phyloP scores from a whole-genome alignment of 2,329 filamentous ascomycete genomes.

The Fusarium sulawesiense region DNA sequence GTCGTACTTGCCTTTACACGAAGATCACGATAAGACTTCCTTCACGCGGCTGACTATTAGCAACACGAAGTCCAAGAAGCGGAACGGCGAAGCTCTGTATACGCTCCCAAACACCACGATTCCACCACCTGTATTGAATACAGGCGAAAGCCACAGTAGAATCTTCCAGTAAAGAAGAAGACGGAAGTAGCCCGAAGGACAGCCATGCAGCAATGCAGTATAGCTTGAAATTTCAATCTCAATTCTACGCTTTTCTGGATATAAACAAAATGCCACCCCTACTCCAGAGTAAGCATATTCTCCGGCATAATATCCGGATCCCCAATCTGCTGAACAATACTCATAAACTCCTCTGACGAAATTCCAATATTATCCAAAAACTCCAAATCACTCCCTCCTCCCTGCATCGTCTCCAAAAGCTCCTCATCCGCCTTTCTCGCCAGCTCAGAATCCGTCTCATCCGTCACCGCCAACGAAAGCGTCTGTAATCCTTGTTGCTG shows the following conservation, averaged over 20 bases:
- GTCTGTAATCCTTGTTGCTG: conserved; percentile 46
- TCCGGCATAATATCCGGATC: conserved; percentile 38
- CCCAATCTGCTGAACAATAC: conserved; percentile 53
- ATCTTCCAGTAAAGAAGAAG: no score
- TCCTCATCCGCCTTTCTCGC: conserved; percentile 11
- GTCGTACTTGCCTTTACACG: no score
- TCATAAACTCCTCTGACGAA: conserved; percentile 54
- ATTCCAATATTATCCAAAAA: conserved; percentile 54
- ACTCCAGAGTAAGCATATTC: conserved; percentile 38
- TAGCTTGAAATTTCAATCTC: no score
- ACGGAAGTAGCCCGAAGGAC: no score
- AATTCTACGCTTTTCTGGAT: neutral
- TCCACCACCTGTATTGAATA: no score
- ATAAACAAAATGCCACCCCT: neutral
- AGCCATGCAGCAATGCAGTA: no score
- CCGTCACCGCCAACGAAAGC: conserved; percentile 31
- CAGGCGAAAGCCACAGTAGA: no score
- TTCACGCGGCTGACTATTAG: no score
- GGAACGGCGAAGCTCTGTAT: no score
- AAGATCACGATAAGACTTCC: no score
- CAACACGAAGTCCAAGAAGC: no score
- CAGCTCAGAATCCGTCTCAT: conserved; percentile 14
- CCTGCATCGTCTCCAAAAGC: conserved; percentile 14
- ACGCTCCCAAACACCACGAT: no score
- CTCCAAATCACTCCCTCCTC: conserved; percentile 40